phyloP scores from a whole-genome alignment of 2,329 filamentous ascomycete species.

The Pseudogymnoascus sp. region DNA sequence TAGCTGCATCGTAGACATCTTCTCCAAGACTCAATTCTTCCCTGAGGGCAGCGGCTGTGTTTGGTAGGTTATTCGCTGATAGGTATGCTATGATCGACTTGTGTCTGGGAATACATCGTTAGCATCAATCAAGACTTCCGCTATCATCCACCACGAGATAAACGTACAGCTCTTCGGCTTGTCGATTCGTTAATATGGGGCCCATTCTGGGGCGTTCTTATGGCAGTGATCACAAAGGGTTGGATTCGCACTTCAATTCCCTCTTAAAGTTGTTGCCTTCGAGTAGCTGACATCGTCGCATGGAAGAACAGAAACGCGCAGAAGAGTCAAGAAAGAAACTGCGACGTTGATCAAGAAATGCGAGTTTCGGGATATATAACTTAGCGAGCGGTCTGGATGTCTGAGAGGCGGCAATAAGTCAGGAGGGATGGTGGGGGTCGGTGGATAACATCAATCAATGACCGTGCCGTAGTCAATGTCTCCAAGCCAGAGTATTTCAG shows the following conservation, averaged over 20 bases:
- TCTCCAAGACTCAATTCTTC: conserved; percentile 69
- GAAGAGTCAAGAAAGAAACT: neutral
- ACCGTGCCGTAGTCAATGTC: neutral
- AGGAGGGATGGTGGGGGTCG: neutral
- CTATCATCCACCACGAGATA: neutral
- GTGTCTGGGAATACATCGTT: conserved; percentile 52
- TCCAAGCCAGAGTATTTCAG: neutral
- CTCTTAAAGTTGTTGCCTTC: conserved; percentile 2
- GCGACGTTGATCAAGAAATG: neutral
- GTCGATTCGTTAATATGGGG: conserved; percentile 3
- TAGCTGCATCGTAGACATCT: conserved; percentile 65
- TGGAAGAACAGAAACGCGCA: conserved; percentile 3
- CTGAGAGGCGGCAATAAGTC: neutral
- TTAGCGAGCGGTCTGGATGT: conserved; percentile 8
- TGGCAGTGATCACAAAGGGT: neutral
- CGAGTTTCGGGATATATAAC: conserved; percentile 4
- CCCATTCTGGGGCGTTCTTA: conserved; percentile 1
- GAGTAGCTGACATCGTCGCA: neutral
- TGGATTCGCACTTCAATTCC: neutral
- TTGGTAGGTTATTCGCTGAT: conserved; percentile 62
- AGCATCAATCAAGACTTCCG: neutral
- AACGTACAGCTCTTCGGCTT: conserved; percentile 5
- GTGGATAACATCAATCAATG: conserved; percentile 4
- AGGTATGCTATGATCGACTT: conserved; percentile 92
- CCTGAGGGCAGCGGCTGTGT: conserved; percentile 63